Evolutionary conservation across 164 flowering plant genomes (phyloP).

Genomic region (Dillenia suffruticosa): DNA sequence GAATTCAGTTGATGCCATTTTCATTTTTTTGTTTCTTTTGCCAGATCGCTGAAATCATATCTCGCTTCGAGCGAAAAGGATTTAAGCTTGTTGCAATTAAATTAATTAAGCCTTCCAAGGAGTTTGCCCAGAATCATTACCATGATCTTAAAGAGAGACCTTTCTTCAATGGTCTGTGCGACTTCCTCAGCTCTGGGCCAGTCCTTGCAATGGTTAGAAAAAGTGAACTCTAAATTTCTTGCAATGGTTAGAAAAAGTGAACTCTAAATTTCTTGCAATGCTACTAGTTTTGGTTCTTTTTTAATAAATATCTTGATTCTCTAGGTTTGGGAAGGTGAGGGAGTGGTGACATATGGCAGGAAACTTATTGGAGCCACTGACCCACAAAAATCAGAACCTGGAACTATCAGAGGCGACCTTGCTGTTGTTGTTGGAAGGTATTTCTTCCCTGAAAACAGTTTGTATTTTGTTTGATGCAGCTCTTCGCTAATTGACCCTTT

Average conservation of each 20-base stretch:
- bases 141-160: conserved; percentile 95
- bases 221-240: conserved; percentile 1
- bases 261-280: not conserved
- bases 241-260: conserved; percentile 37
- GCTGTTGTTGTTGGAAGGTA: conserved; percentile 99
- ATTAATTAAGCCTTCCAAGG: conserved; percentile 77
- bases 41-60: conserved; percentile 84
- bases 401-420: conserved; percentile 97
- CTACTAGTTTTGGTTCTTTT: not conserved
- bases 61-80: conserved; percentile 95
- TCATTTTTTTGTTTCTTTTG: conserved; percentile 5
- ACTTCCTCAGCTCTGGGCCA: conserved; percentile 98
- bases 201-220: conserved; percentile 87
- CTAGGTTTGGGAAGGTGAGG: conserved; percentile 99
- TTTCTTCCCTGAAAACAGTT: not conserved
- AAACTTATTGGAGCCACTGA: conserved; percentile 98
- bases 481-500: no score
- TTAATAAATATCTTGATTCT: conserved; percentile 2
- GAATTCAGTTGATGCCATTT: no score
- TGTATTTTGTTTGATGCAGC: not conserved
- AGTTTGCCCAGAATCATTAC: conserved; percentile 89
- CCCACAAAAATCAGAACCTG: conserved; percentile 97
- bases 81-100: conserved; percentile 92
- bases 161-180: conserved; percentile 87
- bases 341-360: conserved; percentile 88